These are phyloP conservation scores for Xylaria curta DNA, from an alignment of 495 filamentous ascomycete genomes.

Conservation along the genomic window DNA sequence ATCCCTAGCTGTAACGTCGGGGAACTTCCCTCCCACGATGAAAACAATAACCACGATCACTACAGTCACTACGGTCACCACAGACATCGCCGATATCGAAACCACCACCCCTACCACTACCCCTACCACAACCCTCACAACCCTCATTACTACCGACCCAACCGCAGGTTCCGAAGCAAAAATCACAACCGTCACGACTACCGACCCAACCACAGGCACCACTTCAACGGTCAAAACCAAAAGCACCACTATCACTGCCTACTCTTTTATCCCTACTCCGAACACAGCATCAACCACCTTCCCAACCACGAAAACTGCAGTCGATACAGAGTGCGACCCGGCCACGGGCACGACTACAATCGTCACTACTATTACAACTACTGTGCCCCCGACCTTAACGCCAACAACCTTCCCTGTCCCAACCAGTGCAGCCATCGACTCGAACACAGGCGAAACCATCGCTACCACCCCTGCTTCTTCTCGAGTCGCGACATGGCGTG, in stretches of 20 bases:
- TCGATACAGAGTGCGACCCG: not conserved
- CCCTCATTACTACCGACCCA: not conserved
- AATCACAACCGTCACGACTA: not conserved
- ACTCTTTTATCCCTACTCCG: not conserved
- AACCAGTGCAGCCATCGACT: not conserved
- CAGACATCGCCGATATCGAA: not conserved
- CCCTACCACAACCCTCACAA: not conserved
- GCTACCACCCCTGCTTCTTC: not conserved
- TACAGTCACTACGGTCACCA: not conserved
- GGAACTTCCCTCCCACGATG: not conserved
- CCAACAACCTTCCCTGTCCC: not conserved
- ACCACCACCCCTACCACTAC: not conserved
- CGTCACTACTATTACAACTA: not conserved
- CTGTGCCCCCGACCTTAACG: not conserved
- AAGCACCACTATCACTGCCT: not conserved
- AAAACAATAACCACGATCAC: not conserved
- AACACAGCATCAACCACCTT: not conserved
- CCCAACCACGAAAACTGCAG: not conserved
- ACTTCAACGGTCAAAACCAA: not conserved
- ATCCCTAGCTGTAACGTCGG: not conserved
- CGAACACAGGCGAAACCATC: not conserved
- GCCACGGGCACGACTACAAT: not conserved
- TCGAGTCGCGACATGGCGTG: no score
- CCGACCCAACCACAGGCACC: not conserved
- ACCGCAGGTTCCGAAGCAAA: not conserved